phyloP scores from a whole-genome alignment of 805 yeast genomes.

The Saccharomycopsis fodiens region DNA sequence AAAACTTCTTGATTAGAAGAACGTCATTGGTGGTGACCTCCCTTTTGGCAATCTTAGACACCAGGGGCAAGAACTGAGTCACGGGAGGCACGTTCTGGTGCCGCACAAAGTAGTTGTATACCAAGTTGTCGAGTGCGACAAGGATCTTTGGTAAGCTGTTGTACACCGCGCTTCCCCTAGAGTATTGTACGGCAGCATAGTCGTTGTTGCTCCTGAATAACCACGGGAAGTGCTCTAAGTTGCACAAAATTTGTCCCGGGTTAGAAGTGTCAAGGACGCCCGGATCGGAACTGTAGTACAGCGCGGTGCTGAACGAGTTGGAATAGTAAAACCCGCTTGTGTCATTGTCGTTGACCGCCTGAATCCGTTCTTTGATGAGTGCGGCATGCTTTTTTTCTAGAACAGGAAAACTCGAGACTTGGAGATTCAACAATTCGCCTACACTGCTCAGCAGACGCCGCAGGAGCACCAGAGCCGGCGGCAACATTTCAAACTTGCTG shows the following conservation, averaged over 20 bases:
- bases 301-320: neutral
- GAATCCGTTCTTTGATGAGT: neutral
- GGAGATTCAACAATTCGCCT: too few relatives aligned
- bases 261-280: neutral
- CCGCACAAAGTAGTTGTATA: conserved; percentile 6
- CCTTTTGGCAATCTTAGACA: conserved; percentile 3
- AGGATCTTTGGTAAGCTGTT: conserved; percentile 2
- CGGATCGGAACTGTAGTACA: neutral
- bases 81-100: conserved; percentile 10
- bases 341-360: neutral
- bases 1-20: conserved; percentile 9
- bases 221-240: neutral
- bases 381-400: too few relatives aligned
- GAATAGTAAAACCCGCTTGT: neutral
- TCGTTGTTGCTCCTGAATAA: too few relatives aligned
- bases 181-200: neutral
- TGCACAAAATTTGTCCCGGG: neutral
- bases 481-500: neutral
- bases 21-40: conserved; percentile 5
- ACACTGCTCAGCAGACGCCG: neutral
- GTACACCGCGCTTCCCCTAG: neutral
- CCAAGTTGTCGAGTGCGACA: conserved; percentile 7
- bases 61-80: conserved; percentile 6
- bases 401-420: too few relatives aligned
- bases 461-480: neutral